Evolutionary conservation across 1,139 yeast species (phyloP).

Genomic region (Suhomyces yuchorum): DNA sequence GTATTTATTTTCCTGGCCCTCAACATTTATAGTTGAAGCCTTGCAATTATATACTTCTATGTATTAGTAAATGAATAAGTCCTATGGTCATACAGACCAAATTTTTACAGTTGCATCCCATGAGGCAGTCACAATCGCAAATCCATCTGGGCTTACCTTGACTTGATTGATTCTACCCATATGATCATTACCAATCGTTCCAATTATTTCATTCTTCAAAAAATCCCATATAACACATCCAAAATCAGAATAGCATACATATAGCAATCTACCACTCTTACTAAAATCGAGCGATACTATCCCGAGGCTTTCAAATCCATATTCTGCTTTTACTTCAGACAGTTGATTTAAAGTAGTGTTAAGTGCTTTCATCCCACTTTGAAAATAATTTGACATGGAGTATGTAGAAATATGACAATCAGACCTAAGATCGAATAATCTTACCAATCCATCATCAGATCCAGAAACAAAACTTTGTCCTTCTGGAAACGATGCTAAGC

Average conservation of each 20-base stretch:
- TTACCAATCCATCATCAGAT: constrained; percentile 76
- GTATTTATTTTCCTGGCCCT: background rate
- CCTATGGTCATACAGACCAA: constrained; percentile 47
- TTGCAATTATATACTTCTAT: constrained; percentile 11
- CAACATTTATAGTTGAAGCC: background rate
- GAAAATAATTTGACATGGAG: constrained; percentile 28
- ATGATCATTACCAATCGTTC: constrained; percentile 58
- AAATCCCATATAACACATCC: constrained; percentile 82
- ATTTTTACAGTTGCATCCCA: constrained; percentile 70
- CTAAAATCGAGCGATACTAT: constrained; percentile 75
- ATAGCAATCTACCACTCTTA: constrained; percentile 71
- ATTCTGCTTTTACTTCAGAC: background rate
- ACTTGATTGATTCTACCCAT: constrained; percentile 64
- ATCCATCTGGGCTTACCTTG: constrained; percentile 71
- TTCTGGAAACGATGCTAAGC: constrained; percentile 68
- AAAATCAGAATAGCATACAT: constrained; percentile 74
- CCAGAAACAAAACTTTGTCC: constrained; percentile 71
- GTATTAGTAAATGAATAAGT: constrained; percentile 11
- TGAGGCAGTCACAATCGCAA: constrained; percentile 69
- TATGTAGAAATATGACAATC: constrained; percentile 69
- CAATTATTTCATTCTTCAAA: constrained; percentile 64
- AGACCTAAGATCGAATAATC: constrained; percentile 74
- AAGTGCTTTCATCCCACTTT: background rate
- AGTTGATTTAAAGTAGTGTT: background rate
- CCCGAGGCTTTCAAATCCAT: constrained; percentile 56